Percentiles rank a stretch among this genome's conserved stretches.
phyloP scores from a whole-genome alignment of 139 green algal species.

The Closterium sp. region DNA sequence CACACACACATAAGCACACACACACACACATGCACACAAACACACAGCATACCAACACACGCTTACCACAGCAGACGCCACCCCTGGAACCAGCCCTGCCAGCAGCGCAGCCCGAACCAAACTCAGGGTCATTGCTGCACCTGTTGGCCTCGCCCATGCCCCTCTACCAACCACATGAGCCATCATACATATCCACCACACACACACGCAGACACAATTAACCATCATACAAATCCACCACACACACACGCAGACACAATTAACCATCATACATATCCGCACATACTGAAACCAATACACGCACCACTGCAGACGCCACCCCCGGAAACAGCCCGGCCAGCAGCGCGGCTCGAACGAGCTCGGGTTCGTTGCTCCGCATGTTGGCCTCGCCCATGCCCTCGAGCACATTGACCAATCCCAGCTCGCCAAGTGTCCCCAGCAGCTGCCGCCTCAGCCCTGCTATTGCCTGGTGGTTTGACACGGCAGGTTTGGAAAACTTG shows the following conservation, averaged over 20 bases:
- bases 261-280: background rate
- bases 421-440: conserved; percentile 22
- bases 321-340: conserved; percentile 9
- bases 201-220: background rate
- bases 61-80: conserved; percentile 17
- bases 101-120: conserved; percentile 7
- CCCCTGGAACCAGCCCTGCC: background rate
- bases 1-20: background rate
- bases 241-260: background rate
- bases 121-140: conserved; percentile 4
- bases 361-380: conserved; percentile 11
- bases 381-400: background rate
- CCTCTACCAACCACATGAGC: too few relatives aligned
- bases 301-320: conserved; percentile 18
- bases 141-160: background rate
- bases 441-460: conserved; percentile 4
- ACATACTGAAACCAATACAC: background rate
- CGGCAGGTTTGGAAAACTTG: background rate
- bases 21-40: background rate
- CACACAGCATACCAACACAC: background rate
- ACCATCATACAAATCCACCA: background rate
- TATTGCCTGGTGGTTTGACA: conserved; percentile 9
- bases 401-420: conserved; percentile 10
- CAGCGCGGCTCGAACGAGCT: conserved; percentile 6
- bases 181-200: too few relatives aligned